phyloP scores from a whole-genome alignment of 768 basidiomycete species.

The Neoboletus magnificus region DNA sequence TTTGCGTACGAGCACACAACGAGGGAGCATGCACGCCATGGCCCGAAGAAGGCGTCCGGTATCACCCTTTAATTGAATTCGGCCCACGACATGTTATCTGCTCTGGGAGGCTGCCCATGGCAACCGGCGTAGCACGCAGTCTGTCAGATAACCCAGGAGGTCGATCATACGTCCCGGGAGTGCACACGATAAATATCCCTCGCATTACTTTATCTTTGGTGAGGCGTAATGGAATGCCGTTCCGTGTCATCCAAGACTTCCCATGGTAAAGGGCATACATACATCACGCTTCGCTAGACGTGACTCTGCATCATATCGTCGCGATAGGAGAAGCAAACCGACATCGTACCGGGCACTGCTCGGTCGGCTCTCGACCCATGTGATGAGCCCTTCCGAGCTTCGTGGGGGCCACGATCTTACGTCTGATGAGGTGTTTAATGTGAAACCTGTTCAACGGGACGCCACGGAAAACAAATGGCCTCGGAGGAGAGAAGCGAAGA shows the following conservation, averaged over 20 bases:
- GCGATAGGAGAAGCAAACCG: slow-evolving; percentile 1
- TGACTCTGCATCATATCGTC: background rate
- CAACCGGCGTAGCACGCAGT: background rate
- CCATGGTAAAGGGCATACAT: background rate
- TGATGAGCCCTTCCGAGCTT: background rate
- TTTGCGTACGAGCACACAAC: background rate
- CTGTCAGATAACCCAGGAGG: background rate
- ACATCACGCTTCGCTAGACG: background rate
- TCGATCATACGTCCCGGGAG: background rate
- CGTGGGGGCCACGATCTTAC: slow-evolving; percentile 4
- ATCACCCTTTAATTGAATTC: background rate
- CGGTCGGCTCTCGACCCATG: background rate
- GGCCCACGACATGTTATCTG: background rate
- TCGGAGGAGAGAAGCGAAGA: slow-evolving; percentile 1
- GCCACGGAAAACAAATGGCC: background rate
- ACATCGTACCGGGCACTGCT: background rate
- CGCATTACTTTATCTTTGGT: background rate
- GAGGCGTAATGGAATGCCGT: background rate
- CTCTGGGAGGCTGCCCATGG: background rate
- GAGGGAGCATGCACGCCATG: background rate
- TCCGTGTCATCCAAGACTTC: slow-evolving; percentile 1
- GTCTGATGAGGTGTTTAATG: slow-evolving; percentile 4
- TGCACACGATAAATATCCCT: background rate
- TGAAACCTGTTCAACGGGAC: background rate
- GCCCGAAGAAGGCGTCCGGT: slow-evolving; percentile 1